Evolutionary conservation across 2,329 filamentous ascomycete genomes (phyloP), one percentile per base, ranked within the genome.

Genomic region (Aspergillus jensenii): DNA sequence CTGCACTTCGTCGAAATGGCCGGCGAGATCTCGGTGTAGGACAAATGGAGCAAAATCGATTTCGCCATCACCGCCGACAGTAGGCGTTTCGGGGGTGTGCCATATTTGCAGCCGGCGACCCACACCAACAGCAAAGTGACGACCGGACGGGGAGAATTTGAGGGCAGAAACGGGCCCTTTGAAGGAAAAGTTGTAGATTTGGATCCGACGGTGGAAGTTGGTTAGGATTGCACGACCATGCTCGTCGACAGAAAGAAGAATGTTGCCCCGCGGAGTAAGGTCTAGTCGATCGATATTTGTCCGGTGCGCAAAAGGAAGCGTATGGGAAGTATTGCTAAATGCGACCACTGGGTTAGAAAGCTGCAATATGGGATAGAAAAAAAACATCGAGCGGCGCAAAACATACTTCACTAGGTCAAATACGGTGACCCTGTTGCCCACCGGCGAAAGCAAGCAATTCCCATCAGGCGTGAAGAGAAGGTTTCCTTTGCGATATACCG

Each of bases 401-500:
- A 65, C 66, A 69, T 84, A 96, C 92, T 98, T 93, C 69, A 97
- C 90, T 46, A 99, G 83, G 74, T 99, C 93, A 76, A 99, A 99
- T 53, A 98, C 90, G 2, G 93, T 91, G 61, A 99, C 92, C 72
- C 92, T 84, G 78, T 98, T 99, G 73, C 95, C 95, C 53, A 99
- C 95, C 7, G 95, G 96, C 45, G 95, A 99, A 70, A 96, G 90
- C 65, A 99, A 84, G 78, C 91, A 93, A 69, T 91, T 95, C 73
- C 96, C 96, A 84, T 99, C 93, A 61, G 93, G 91, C 69, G 91
- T 96, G 81, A 96, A 99, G 73, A 97, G 84, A 71, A 99, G 85
- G 76, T 98, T 99, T 78, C 96, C 95, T 85, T 93, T 91, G 81
- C 92, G 91, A 82, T 98, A 99, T 73, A 99, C 95, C 67, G 95